Conservation (phyloP, 2,329 filamentous ascomycete genomes). For the Aspergillus ustus region DNA sequence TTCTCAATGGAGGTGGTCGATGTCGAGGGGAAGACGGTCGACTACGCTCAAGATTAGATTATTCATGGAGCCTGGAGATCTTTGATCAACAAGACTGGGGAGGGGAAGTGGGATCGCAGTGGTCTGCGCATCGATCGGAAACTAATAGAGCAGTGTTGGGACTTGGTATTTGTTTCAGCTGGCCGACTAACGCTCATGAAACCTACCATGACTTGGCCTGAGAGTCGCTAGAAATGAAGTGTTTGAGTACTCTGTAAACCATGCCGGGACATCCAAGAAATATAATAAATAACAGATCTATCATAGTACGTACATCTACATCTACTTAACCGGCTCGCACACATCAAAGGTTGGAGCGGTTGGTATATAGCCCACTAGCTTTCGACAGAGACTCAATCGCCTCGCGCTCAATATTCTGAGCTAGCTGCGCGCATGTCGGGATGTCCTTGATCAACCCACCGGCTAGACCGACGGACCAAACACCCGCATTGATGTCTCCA, state of each 20-base stretch:
- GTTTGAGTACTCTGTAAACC: not conserved
- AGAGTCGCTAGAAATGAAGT: not conserved
- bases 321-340: not conserved
- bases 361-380: slow-evolving; percentile 5
- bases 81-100: not conserved
- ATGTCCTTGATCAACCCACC: slow-evolving; percentile 11
- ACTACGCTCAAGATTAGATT: no score
- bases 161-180: not conserved
- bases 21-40: no score
- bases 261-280: not conserved
- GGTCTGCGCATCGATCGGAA: not conserved
- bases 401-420: slow-evolving; percentile 10
- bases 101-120: not conserved
- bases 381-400: slow-evolving; percentile 8
- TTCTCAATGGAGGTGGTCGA: no score
- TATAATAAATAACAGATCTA: not conserved
- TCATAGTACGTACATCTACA: not conserved
- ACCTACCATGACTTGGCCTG: not conserved
- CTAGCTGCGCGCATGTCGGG: slow-evolving; percentile 12
- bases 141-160: not conserved
- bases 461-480: slow-evolving; percentile 15
- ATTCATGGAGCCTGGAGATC: no score
- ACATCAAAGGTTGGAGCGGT: slow-evolving; percentile 6
- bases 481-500: slow-evolving; percentile 13
- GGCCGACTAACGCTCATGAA: not conserved